Conservation (phyloP, 371 early-diverging fungal genomes). For the Fennellomyces sp. region DNA sequence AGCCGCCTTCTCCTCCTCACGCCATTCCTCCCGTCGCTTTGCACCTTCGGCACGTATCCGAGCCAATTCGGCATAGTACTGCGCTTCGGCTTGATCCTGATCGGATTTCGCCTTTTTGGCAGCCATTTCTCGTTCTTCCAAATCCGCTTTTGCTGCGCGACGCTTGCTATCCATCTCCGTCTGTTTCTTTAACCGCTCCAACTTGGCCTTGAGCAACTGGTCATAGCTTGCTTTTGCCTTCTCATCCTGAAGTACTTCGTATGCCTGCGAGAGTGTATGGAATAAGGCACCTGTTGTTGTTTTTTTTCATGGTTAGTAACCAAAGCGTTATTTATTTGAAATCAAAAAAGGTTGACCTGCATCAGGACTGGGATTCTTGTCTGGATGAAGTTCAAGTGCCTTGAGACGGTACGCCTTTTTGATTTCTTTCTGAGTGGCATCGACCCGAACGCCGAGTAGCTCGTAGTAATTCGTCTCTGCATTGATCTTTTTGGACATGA, state of each 20-base stretch:
- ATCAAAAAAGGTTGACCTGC: constrained; percentile 35
- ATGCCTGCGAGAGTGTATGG: constrained; percentile 37
- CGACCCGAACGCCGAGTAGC: constrained; percentile 66
- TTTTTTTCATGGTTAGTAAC: constrained; percentile 2
- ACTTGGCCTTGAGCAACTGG: constrained; percentile 35
- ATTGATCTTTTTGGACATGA: constrained; percentile 22
- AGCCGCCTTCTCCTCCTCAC: constrained; percentile 19
- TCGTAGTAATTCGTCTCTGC: constrained; percentile 74
- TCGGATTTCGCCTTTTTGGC: constrained; percentile 43
- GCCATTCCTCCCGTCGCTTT: constrained; percentile 44
- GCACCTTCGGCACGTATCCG: constrained; percentile 46
- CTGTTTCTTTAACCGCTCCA: constrained; percentile 45
- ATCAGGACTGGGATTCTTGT: constrained; percentile 58
- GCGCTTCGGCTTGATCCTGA: constrained; percentile 41
- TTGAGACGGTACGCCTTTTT: constrained; percentile 76
- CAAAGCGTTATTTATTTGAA: background rate
- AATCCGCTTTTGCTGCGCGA: constrained; percentile 40
- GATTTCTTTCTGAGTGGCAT: constrained; percentile 62
- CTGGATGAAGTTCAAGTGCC: constrained; percentile 48
- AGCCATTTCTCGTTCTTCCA: constrained; percentile 43
- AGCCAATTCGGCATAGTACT: constrained; percentile 44
- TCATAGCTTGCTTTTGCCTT: constrained; percentile 45
- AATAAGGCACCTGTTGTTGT: constrained; percentile 33
- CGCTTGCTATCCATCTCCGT: constrained; percentile 52
- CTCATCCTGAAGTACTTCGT: constrained; percentile 38